Evolutionary conservation across 2,329 filamentous ascomycete species (phyloP), one percentile per base, ranked within the genome.

Genomic region (Didymella pomorum): DNA sequence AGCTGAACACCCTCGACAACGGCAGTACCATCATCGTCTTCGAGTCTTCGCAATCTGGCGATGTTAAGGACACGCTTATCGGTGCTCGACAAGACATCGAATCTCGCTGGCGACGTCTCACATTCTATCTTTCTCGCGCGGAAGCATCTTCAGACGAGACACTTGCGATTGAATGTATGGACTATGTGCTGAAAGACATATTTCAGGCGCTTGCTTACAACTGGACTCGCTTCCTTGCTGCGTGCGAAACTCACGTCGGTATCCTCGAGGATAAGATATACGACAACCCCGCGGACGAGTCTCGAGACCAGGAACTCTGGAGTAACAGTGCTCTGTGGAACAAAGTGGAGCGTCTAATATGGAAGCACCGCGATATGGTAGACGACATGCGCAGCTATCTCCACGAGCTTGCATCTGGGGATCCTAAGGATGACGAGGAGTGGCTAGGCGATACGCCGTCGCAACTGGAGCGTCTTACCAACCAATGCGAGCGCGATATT

Each of bases 261-360:
- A 81, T 84, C 37, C 72, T 84, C 4, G 56, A 73, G 49, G 71
- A 74, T 58, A 75, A 71, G 65, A 80, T 85, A 50, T 85, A 83
- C 56, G 83, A 84, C 29, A 80, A 81, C 31, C 83, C 83, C 0
- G 82, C 82, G 3, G 82, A 85, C 50, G 82, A 84, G 61, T 80
- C 77, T 10, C 76, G 82, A 2, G 82, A 82, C 0, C 81, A 81
- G 1, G 82, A 84, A 58, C 71, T 84, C 8, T 85, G 82, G 81
- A 76, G 73, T 12, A 83, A 84, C 62, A 80, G 80, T 23, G 79
- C 76, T 16, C 64, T 79, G 10, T 84, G 83, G 82, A 72, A 83
- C n/a, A 83, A 82, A 56, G 77, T 82, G 10, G 81, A 84, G 61
- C 82, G 83, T 39, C 68, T 84, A 41, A 78, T 84, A 65, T 82